These are phyloP conservation scores for Phytophthora pinifolia DNA, from an alignment of 352 stramenopile genomes.

Conservation along the genomic window DNA sequence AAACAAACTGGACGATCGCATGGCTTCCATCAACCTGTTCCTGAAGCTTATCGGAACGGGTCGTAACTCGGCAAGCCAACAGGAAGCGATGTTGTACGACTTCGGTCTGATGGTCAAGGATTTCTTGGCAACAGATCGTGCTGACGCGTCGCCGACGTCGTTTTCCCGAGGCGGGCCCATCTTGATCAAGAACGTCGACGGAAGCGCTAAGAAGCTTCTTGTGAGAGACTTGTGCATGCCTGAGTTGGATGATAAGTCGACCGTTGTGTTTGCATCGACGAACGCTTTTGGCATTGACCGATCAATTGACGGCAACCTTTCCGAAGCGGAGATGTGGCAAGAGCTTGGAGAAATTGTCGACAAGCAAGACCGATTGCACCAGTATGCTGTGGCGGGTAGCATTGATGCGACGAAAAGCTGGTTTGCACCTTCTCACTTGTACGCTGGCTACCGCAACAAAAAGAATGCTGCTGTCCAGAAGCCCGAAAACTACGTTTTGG, in stretches of 20 bases:
- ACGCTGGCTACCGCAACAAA: constrained; percentile 63
- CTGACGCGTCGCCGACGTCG: constrained; percentile 12
- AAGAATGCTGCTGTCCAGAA: constrained; percentile 40
- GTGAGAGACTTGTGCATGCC: constrained; percentile 78
- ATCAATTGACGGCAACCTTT: constrained; percentile 66
- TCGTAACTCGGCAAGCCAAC: constrained; percentile 78
- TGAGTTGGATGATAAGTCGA: constrained; percentile 81
- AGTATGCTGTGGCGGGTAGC: constrained; percentile 37
- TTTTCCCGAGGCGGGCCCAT: constrained; percentile 26
- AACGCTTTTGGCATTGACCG: constrained; percentile 74
- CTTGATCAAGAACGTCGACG: constrained; percentile 32
- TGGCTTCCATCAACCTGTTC: constrained; percentile 84
- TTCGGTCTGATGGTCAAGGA: constrained; percentile 87
- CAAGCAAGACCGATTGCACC: constrained; percentile 68
- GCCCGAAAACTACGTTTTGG: constrained; percentile 65
- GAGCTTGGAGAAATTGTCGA: constrained; percentile 51
- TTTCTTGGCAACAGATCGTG: constrained; percentile 46
- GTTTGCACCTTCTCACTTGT: constrained; percentile 50
- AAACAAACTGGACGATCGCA: constrained; percentile 71
- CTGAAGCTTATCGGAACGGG: constrained; percentile 85
- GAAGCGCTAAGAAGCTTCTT: constrained; percentile 56
- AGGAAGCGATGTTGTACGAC: constrained; percentile 82
- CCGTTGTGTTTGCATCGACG: constrained; percentile 73
- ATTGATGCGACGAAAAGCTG: constrained; percentile 39
- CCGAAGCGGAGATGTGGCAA: constrained; percentile 61